These are phyloP conservation scores for Withania somnifera DNA, from an alignment of 305 asterid species.

Conservation along the genomic window DNA sequence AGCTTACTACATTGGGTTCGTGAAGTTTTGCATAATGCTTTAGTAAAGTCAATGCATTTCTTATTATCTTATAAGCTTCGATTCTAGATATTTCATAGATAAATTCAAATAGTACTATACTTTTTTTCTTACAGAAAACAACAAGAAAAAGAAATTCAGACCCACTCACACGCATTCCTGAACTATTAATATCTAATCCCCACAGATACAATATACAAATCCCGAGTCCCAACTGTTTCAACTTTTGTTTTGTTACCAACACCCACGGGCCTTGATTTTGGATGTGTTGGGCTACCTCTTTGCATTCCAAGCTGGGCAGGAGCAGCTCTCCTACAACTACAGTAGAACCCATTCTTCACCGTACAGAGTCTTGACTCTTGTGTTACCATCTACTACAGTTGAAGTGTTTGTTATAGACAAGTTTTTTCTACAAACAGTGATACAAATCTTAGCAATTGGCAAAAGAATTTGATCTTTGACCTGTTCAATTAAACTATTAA, in stretches of 20 bases:
- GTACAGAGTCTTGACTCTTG: background rate
- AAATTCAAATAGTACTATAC: background rate
- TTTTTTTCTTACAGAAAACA: background rate
- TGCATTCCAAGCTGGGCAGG: background rate
- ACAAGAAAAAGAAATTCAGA: background rate
- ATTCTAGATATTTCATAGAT: background rate
- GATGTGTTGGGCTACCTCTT: background rate
- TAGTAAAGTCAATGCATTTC: background rate
- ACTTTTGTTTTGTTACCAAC: background rate
- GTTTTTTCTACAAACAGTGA: background rate
- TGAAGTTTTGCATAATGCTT: background rate
- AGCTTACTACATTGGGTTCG: background rate
- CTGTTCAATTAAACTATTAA: background rate
- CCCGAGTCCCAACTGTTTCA: background rate
- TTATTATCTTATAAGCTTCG: background rate
- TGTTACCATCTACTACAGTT: background rate
- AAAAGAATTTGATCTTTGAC: background rate
- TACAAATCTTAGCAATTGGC: background rate
- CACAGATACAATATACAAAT: background rate
- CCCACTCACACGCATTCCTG: background rate
- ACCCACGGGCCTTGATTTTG: background rate
- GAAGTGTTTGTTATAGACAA: background rate
- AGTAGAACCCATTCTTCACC: background rate
- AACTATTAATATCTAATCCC: background rate
- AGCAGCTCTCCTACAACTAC: background rate